phyloP scores from a whole-genome alignment of 2,329 filamentous ascomycete species.

The Bipolaris bicolor region DNA sequence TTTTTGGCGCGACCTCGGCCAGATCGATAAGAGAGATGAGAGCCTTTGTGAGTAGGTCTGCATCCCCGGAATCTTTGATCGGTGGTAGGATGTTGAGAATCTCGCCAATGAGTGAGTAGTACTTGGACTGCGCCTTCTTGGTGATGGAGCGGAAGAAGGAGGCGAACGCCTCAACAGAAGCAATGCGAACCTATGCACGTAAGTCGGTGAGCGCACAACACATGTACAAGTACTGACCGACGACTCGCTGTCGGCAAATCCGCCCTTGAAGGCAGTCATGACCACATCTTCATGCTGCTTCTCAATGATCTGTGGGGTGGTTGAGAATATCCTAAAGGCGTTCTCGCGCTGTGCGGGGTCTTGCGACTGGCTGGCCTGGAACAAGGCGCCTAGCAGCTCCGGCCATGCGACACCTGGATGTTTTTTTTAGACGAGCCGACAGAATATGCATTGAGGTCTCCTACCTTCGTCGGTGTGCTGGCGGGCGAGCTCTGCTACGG shows the following conservation, averaged over 20 bases:
- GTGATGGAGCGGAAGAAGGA: slow-evolving; percentile 90
- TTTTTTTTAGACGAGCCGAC: slow-evolving; percentile 19
- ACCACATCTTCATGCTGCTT: slow-evolving; percentile 94
- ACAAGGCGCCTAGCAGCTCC: slow-evolving; percentile 83
- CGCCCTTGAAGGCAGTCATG: slow-evolving; percentile 83
- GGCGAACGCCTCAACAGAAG: slow-evolving; percentile 95
- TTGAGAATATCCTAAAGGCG: slow-evolving; percentile 93
- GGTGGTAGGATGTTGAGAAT: slow-evolving; percentile 94
- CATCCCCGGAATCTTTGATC: slow-evolving; percentile 88
- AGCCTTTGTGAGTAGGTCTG: slow-evolving; percentile 87
- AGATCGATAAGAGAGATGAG: slow-evolving; percentile 91
- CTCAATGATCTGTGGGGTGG: slow-evolving; percentile 93
- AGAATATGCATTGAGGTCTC: slow-evolving; percentile 38
- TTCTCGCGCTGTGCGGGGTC: slow-evolving; percentile 87
- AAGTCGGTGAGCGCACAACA: slow-evolving; percentile 7
- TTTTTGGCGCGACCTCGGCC: slow-evolving; percentile 91
- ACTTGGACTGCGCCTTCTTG: slow-evolving; percentile 89
- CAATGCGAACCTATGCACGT: slow-evolving; percentile 75
- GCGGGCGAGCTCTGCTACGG: slow-evolving; percentile 92
- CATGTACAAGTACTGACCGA: slow-evolving; percentile 58
- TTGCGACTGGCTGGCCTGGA: slow-evolving; percentile 85
- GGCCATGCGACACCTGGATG: slow-evolving; percentile 79
- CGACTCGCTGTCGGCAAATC: slow-evolving; percentile 87
- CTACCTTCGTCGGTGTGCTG: slow-evolving; percentile 92
- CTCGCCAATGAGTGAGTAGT: slow-evolving; percentile 84